phyloP scores from a whole-genome alignment of 306 rosid species.

The Castanea mollissima region DNA sequence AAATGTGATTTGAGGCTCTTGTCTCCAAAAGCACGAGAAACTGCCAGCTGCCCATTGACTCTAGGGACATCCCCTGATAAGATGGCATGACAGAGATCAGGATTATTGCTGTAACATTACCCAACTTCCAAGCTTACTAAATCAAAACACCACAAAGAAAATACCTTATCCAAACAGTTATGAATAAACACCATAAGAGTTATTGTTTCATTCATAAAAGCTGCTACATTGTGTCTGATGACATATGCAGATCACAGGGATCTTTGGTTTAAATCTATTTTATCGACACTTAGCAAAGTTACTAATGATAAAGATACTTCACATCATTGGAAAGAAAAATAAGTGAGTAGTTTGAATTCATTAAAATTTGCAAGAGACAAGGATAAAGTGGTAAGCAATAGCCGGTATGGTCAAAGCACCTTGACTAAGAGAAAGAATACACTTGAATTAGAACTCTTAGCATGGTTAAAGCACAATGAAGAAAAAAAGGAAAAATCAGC shows the following conservation, averaged over 20 bases:
- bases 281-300: neutral
- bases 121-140: neutral
- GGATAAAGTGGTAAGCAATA: neutral
- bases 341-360: neutral
- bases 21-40: constrained; percentile 95
- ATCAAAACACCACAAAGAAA: neutral
- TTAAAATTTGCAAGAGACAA: constrained; percentile 7
- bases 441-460: neutral
- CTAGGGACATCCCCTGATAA: constrained; percentile 84
- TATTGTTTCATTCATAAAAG: neutral
- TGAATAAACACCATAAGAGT: neutral
- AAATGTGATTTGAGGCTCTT: constrained; percentile 87
- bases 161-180: neutral
- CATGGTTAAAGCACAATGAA: neutral
- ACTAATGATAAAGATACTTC: neutral
- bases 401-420: neutral
- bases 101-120: constrained; percentile 12
- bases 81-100: constrained; percentile 5
- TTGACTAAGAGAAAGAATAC: neutral
- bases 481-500: neutral
- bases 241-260: neutral
- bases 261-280: neutral
- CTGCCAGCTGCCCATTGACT: constrained; percentile 95
- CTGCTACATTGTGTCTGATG: neutral
- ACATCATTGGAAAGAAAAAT: neutral